A percentile compares a stretch with the other conserved stretches of the same genome.
These are phyloP conservation scores for Trametes gibbosa DNA, from an alignment of 768 basidiomycete genomes.

Conservation along the genomic window DNA sequence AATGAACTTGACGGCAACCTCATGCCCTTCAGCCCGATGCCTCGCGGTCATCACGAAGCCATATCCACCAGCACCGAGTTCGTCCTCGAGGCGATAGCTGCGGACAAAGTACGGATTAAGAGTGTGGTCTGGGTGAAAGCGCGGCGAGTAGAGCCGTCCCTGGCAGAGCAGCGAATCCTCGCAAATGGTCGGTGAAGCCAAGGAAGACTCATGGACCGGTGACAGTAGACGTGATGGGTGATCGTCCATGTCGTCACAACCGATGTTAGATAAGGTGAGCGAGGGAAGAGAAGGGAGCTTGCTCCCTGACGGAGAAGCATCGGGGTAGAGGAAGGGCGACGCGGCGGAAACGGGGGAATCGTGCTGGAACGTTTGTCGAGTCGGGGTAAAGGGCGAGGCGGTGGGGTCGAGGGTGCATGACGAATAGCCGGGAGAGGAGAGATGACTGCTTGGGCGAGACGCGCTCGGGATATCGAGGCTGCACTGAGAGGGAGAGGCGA, in stretches of 20 bases:
- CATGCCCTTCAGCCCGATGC: slow-evolving; percentile 53
- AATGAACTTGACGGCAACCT: slow-evolving; percentile 96
- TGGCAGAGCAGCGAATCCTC: slow-evolving; percentile 20
- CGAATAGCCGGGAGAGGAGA: slow-evolving; percentile 18
- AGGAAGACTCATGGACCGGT: neutral
- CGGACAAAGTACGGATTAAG: slow-evolving; percentile 60
- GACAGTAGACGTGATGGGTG: slow-evolving; percentile 19
- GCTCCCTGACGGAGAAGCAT: slow-evolving; percentile 15
- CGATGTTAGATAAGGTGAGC: slow-evolving; percentile 23
- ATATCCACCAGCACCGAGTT: slow-evolving; percentile 89
- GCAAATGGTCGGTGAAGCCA: slow-evolving; percentile 7
- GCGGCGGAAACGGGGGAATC: slow-evolving; percentile 15
- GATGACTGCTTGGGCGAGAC: slow-evolving; percentile 26
- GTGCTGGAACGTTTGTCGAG: slow-evolving; percentile 20
- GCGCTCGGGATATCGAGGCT: slow-evolving; percentile 25
- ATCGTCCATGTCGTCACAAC: slow-evolving; percentile 16
- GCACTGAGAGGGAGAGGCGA: slow-evolving; percentile 17
- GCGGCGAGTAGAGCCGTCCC: slow-evolving; percentile 40
- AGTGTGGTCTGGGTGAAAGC: slow-evolving; percentile 59
- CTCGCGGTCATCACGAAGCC: slow-evolving; percentile 91
- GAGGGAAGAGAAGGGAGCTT: slow-evolving; percentile 25
- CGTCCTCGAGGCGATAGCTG: slow-evolving; percentile 62
- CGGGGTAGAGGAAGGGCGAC: slow-evolving; percentile 15
- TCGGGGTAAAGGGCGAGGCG: slow-evolving; percentile 22
- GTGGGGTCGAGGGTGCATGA: slow-evolving; percentile 16